Percentiles rank a stretch among this genome's conserved stretches.
Evolutionary conservation across 257 asterid species (phyloP).

Genomic region (Petrea volubilis): DNA sequence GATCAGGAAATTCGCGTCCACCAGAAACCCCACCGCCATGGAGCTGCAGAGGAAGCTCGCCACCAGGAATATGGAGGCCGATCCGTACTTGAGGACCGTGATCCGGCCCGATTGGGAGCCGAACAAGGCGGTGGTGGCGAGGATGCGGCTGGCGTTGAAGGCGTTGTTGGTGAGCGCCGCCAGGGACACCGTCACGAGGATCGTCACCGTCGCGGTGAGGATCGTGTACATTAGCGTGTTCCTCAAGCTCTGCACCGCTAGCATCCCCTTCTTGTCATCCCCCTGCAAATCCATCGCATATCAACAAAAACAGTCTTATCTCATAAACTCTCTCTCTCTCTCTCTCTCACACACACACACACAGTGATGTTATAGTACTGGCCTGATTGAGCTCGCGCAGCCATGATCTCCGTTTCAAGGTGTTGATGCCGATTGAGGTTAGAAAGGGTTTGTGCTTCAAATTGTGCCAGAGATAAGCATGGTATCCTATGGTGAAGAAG

Average conservation of each 20-base stretch:
- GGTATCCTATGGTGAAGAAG: conserved; percentile 74
- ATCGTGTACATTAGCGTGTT: conserved; percentile 73
- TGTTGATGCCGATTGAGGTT: conserved; percentile 66
- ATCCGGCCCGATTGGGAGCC: conserved; percentile 63
- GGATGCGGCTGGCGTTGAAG: conserved; percentile 44
- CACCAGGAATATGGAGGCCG: conserved; percentile 51
- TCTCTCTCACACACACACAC: too few relatives aligned
- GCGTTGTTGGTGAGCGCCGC: conserved; percentile 77
- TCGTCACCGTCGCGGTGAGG: conserved; percentile 62
- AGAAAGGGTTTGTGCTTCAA: conserved; percentile 45
- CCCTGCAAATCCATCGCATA: conserved; percentile 33
- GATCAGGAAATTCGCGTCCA: conserved; percentile 71
- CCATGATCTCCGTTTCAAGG: conserved; percentile 56
- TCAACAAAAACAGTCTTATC: not conserved
- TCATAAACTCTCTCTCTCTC: not conserved
- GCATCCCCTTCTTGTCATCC: conserved; percentile 70
- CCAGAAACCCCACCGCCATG: conserved; percentile 51
- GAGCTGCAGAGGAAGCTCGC: conserved; percentile 75
- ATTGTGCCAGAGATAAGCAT: conserved; percentile 70
- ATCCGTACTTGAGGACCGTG: conserved; percentile 59
- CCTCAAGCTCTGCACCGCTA: conserved; percentile 79
- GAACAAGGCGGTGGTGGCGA: conserved; percentile 31
- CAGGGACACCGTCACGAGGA: conserved; percentile 44
- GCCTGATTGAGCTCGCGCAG: conserved; percentile 62
- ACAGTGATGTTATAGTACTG: not conserved